phyloP scores from a whole-genome alignment of 2,329 filamentous ascomycete species.

The Colletotrichum horii region DNA sequence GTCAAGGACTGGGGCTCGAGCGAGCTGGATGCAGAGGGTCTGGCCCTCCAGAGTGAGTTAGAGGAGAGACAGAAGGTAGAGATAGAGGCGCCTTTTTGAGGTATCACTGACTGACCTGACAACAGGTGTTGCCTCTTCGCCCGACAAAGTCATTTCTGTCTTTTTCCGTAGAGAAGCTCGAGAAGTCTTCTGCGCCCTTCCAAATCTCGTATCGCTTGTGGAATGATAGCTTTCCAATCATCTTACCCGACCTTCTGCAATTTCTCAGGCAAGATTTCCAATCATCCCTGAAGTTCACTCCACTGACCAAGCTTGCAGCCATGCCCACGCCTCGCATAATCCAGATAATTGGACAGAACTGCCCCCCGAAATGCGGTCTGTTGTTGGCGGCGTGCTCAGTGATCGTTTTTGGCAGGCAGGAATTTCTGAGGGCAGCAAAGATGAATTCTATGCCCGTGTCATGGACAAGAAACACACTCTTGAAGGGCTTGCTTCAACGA shows the following conservation, averaged over 20 bases:
- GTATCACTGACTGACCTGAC: background rate
- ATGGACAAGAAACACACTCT: conserved; percentile 87
- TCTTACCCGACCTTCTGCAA: conserved; percentile 85
- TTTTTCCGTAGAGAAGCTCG: conserved; percentile 88
- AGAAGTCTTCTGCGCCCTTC: conserved; percentile 74
- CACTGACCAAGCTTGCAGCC: conserved; percentile 47
- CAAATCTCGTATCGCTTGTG: conserved; percentile 81
- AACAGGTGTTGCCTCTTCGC: conserved; percentile 75
- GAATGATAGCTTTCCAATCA: conserved; percentile 79
- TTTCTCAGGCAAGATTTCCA: conserved; percentile 68
- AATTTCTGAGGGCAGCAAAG: conserved; percentile 93
- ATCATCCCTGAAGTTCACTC: background rate
- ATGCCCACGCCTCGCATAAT: conserved; percentile 92
- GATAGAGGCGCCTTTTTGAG: background rate
- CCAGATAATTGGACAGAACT: conserved; percentile 81
- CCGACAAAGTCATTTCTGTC: conserved; percentile 91
- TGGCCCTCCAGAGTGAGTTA: conserved; percentile 78
- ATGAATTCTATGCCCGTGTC: conserved; percentile 94
- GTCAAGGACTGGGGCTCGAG: conserved; percentile 84
- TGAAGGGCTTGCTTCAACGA: conserved; percentile 92
- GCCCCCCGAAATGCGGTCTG: conserved; percentile 74
- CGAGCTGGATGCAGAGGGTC: conserved; percentile 78
- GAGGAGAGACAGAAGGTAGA: conserved; percentile 73
- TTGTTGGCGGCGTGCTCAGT: conserved; percentile 84
- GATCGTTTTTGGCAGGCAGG: conserved; percentile 99